Evolutionary conservation across 768 basidiomycete genomes (phyloP), one percentile per base, ranked within the genome.

Genomic region (Hirschioporus abietinus): DNA sequence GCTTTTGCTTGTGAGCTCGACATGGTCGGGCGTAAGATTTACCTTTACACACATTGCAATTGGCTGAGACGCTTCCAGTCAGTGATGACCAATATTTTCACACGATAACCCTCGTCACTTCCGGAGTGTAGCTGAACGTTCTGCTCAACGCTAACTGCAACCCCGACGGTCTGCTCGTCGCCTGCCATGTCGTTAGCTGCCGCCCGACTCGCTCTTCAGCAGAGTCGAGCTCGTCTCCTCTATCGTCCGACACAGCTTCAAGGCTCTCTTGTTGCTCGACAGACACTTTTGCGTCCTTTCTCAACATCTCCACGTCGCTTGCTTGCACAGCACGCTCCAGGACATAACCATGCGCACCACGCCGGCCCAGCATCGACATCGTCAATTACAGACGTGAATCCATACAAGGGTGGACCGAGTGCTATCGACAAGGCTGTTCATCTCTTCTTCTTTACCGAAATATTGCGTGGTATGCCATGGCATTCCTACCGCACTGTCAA

Each of bases 401-500:
- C 88, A 58, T 95, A 92, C 82, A 84, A 84, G 73, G 82, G 80
- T 65, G 95, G 95, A 0, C 93, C 91, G 17, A 90, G 89, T 76
- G 95, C 97, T 60, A 83, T 99, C 63, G 95, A 98, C 83, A 99
- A 99, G 78, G 96, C 96, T 62, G 90, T 93, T 58, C 91, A 95
- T 76, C 75, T 97, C 63, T 99, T 99, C 85, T 99, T 99, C 86
- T 95, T 99, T 77, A 98, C 96, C 67, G 97, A 99, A 80, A 97
- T 99, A 72, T 80, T 96, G 74, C 83, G 96, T 84, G 96, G 96
- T 95, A 72, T 66, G 88, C 10, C 9, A n/a, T 10, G 18, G 12
- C 3, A 35, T 4, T 26, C 59, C 30, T n/a, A 27, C 10, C 15
- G 18, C 58, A 20, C n/a, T 42, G 60, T 18, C 26, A 23, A 65